phyloP scores from a whole-genome alignment of 1,284 basidiomycete genomes.

The Ceratobasidium sp. region DNA sequence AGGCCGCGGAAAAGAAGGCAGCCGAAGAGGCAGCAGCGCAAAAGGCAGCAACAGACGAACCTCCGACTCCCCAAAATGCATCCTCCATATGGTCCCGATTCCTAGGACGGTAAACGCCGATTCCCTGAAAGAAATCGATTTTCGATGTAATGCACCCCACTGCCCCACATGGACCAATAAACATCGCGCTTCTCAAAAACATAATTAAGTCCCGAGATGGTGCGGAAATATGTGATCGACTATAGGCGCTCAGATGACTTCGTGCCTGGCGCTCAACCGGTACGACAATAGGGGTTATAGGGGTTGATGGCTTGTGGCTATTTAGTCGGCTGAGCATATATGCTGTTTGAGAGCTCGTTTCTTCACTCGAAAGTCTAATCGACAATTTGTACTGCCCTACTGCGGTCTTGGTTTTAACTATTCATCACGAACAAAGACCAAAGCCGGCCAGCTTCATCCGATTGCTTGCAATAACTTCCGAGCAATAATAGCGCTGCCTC shows the following conservation, averaged over 20 bases:
- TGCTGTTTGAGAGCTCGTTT: no score
- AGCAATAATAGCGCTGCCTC: no score
- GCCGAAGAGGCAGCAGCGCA: conserved; percentile 10
- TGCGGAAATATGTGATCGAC: not conserved
- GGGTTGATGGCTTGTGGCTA: not conserved
- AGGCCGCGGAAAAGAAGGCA: conserved; percentile 8
- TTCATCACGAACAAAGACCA: no score
- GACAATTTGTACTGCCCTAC: no score
- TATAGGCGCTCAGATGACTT: conserved; percentile 4
- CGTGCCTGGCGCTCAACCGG: conserved; percentile 13
- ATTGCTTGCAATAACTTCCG: no score
- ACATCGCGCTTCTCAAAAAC: not conserved
- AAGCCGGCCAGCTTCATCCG: no score
- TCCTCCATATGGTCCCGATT: conserved; percentile 36
- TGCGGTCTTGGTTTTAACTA: no score
- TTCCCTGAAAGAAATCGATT: conserved; percentile 2
- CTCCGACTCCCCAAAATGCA: not conserved
- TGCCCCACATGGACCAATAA: not conserved
- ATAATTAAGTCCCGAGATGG: conserved; percentile 19
- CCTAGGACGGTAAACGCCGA: conserved; percentile 18
- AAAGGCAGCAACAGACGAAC: not conserved
- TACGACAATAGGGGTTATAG: conserved; percentile 1
- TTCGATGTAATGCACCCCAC: conserved; percentile 1
- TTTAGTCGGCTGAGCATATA: no score
- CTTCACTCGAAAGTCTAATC: no score